Conservation (phyloP, 495 filamentous ascomycete genomes). For the Penicillium paradoxum region DNA sequence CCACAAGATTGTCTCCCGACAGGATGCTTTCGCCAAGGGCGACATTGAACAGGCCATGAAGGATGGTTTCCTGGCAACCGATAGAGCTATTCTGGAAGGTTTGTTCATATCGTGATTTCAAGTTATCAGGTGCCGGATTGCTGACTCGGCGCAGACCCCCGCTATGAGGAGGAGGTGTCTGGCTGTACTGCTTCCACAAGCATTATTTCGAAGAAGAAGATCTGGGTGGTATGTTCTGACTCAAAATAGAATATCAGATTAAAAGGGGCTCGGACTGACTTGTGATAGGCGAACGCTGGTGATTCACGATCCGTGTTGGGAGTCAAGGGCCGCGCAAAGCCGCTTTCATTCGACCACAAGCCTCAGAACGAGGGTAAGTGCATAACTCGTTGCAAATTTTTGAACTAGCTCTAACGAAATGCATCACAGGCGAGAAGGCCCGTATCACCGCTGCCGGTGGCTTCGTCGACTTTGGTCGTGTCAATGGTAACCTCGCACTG, state of each 20-base stretch:
- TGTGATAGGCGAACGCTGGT: constrained; percentile 80
- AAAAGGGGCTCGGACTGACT: constrained; percentile 9
- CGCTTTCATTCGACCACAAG: constrained; percentile 96
- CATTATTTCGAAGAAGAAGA: constrained; percentile 82
- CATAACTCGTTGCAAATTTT: neutral
- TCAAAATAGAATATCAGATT: neutral
- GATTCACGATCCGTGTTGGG: constrained; percentile 92
- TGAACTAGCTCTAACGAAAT: constrained; percentile 9
- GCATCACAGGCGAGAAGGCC: constrained; percentile 77
- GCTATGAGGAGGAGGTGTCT: constrained; percentile 95
- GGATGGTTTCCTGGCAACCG: constrained; percentile 94
- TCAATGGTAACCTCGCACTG: constrained; percentile 97
- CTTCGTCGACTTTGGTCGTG: constrained; percentile 96
- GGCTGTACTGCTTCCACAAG: constrained; percentile 93
- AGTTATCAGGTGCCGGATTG: neutral
- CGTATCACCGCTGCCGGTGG: constrained; percentile 92
- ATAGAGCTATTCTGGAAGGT: constrained; percentile 94
- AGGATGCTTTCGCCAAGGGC: constrained; percentile 84
- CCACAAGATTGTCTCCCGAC: constrained; percentile 88
- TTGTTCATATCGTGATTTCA: constrained; percentile 26
- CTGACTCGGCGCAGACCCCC: constrained; percentile 62
- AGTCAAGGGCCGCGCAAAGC: constrained; percentile 93
- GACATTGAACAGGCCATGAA: constrained; percentile 95
- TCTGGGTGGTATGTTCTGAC: constrained; percentile 77
- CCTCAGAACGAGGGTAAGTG: constrained; percentile 89